These are phyloP conservation scores for Diaporthe helianthi DNA, from an alignment of 2,329 filamentous ascomycete species.

Conservation along the genomic window DNA sequence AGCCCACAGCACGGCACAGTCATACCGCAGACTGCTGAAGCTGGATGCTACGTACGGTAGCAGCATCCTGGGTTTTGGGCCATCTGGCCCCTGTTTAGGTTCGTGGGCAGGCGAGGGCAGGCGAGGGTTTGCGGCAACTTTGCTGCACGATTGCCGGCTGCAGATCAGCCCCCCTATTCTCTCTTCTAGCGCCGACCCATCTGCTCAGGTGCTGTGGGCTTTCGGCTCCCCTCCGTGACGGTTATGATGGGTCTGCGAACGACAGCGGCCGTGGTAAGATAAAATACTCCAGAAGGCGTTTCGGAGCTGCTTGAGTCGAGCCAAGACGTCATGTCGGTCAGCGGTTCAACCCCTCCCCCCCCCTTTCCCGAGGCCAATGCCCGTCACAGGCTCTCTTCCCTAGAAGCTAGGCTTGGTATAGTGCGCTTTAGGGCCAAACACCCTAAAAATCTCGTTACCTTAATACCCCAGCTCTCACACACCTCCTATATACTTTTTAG, in stretches of 20 bases:
- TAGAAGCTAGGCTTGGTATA: not conserved
- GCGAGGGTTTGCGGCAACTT: not conserved
- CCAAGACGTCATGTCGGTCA: conserved; percentile 1
- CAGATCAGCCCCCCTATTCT: conserved; percentile 17
- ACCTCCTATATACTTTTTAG: too few species aligned
- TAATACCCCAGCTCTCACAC: too few species aligned
- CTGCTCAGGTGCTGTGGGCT: not conserved
- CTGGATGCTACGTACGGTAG: not conserved
- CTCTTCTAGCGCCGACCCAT: conserved; percentile 15
- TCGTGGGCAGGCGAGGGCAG: too few species aligned
- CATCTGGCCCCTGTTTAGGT: not conserved
- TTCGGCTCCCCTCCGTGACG: conserved; percentile 5
- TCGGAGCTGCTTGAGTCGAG: conserved; percentile 26
- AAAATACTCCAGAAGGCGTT: conserved; percentile 1
- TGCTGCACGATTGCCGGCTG: conserved; percentile 12
- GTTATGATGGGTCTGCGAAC: not conserved
- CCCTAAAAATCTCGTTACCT: too few species aligned
- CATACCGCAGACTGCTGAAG: not conserved
- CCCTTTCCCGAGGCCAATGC: not conserved
- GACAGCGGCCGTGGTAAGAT: conserved; percentile 8
- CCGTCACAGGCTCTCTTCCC: not conserved
- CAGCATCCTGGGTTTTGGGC: not conserved
- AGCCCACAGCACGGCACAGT: not conserved
- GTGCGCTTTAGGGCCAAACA: not conserved
- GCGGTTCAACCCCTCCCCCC: not conserved